Base-by-base conservation (phyloP, 805 yeast species). In the Candida piceae region DNA sequence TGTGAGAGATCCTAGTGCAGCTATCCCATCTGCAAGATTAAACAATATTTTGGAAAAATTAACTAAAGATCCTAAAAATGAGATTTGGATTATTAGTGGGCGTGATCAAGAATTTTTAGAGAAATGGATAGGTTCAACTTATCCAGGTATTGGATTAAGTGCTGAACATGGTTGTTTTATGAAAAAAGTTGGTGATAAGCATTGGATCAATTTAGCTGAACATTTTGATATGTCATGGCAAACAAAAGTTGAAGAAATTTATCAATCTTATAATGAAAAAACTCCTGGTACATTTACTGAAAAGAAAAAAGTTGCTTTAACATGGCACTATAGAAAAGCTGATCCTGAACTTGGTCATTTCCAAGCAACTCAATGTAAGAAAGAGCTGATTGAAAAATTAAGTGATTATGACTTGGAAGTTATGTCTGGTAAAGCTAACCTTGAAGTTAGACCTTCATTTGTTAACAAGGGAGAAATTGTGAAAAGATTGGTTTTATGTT, bases 91-190 rank as follows among this genome's bases (percentile, higher is more conserved):
- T 46, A 90, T 93, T 42, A 82, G 94, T 28, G 99, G 99, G 2
- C 76, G 99, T 49, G 99, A 93, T 60, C 95, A 85, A 63, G 75
- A 69, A 34, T 93, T 93, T 54, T 70, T 93, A 51, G 94, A 84
- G 44, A 77, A 79, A 61, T 88, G 96, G 93, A 66, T 89, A 44
- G 97, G 97, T 7, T 52, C 72, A 3, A 72, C 72, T 44, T 67
- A 74, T 39, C 68, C 72, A 15, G 61, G 69, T 29, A 64, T 93
- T 23, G 96, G 97, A 1, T 69, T 93, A 36, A 81, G 94, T 40
- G 97, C 98, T 0, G 99, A 93, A 57, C 99, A 93, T 59, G 99
- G 99, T 7, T 90, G 97, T 54, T 93, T 93, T 53, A 74, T 90
- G 73, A 84, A 83, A 55, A 81, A 76, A 46, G 73, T 81, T n/a